These are phyloP conservation scores for Penicillium sclerotiorum DNA, from an alignment of 2,329 filamentous ascomycete species.

Conservation along the genomic window DNA sequence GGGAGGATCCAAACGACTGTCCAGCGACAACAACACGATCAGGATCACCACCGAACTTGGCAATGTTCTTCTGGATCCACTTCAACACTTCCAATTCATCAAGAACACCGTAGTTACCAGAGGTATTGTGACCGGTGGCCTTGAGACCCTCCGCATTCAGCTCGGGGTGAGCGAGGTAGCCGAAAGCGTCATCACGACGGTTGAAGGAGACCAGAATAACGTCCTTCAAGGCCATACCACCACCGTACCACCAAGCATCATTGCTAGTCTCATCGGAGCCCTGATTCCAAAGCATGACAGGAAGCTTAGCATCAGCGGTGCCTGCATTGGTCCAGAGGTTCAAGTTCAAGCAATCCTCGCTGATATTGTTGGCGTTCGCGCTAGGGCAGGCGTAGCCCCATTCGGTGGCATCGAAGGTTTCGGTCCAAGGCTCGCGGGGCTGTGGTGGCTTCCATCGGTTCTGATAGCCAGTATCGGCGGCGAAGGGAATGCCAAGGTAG, in stretches of 20 bases:
- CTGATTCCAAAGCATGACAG: constrained; percentile 35
- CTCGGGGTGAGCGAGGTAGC: constrained; percentile 30
- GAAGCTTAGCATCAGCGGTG: constrained; percentile 24
- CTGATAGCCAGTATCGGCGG: constrained; percentile 28
- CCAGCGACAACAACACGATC: constrained; percentile 49
- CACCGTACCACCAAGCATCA: constrained; percentile 29
- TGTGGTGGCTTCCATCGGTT: constrained; percentile 30
- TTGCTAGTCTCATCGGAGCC: constrained; percentile 31
- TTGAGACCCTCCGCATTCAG: constrained; percentile 26
- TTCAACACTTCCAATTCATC: constrained; percentile 59
- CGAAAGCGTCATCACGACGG: constrained; percentile 30
- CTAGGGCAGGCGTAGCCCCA: constrained; percentile 24
- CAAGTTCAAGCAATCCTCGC: constrained; percentile 37
- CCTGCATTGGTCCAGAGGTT: constrained; percentile 35
- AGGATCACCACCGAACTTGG: constrained; percentile 21
- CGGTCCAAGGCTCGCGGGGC: constrained; percentile 22
- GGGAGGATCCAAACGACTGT: constrained; percentile 34
- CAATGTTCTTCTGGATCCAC: constrained; percentile 13
- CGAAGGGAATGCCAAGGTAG: constrained; percentile 28
- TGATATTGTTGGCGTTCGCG: constrained; percentile 19
- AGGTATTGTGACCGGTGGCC: constrained; percentile 27
- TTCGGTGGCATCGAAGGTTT: constrained; percentile 19
- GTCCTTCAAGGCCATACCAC: constrained; percentile 32
- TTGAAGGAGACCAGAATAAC: constrained; percentile 34
- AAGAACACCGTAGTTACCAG: constrained; percentile 44